Evolutionary conservation across 176 grass and related monocot genomes (phyloP).

Genomic region (Eleusine indica): DNA sequence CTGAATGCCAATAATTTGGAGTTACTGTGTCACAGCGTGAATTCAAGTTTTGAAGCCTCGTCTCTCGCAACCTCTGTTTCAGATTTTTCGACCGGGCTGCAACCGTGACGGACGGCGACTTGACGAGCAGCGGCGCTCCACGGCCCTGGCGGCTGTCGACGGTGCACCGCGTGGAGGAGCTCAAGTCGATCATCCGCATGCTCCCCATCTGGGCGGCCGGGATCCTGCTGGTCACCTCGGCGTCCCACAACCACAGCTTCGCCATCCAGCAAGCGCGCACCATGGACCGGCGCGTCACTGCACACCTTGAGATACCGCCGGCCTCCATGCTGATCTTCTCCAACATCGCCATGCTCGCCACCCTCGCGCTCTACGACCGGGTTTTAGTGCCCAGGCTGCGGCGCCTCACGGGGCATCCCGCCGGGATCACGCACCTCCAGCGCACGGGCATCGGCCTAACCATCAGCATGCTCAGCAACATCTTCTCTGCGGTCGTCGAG

Average conservation of each 20-base stretch:
- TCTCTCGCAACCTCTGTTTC: background rate
- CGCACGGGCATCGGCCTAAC: slow-evolving; percentile 73
- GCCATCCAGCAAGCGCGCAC: slow-evolving; percentile 58
- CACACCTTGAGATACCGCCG: slow-evolving; percentile 23
- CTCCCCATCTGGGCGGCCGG: slow-evolving; percentile 63
- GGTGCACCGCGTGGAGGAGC: slow-evolving; percentile 72
- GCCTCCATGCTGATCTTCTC: slow-evolving; percentile 65
- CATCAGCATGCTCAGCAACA: slow-evolving; percentile 56
- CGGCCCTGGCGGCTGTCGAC: slow-evolving; percentile 58
- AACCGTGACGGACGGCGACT: slow-evolving; percentile 46
- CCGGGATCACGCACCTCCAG: slow-evolving; percentile 83
- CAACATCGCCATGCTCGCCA: slow-evolving; percentile 47
- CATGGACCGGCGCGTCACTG: slow-evolving; percentile 37
- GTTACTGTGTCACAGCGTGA: background rate
- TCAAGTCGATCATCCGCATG: slow-evolving; percentile 65
- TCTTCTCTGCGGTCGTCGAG: slow-evolving; percentile 64
- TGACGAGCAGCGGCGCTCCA: background rate
- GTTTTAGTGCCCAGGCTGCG: slow-evolving; percentile 62
- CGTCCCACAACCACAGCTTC: slow-evolving; percentile 62
- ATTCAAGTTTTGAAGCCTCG: too few species aligned
- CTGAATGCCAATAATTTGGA: background rate
- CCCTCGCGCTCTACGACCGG: slow-evolving; percentile 69
- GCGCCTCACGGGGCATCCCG: slow-evolving; percentile 53
- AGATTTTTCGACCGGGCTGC: slow-evolving; percentile 57
- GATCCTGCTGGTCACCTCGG: slow-evolving; percentile 51